Evolutionary conservation across 257 asterid species (phyloP), one percentile per base, ranked within the genome.

Genomic region (Forsythia suspensa): DNA sequence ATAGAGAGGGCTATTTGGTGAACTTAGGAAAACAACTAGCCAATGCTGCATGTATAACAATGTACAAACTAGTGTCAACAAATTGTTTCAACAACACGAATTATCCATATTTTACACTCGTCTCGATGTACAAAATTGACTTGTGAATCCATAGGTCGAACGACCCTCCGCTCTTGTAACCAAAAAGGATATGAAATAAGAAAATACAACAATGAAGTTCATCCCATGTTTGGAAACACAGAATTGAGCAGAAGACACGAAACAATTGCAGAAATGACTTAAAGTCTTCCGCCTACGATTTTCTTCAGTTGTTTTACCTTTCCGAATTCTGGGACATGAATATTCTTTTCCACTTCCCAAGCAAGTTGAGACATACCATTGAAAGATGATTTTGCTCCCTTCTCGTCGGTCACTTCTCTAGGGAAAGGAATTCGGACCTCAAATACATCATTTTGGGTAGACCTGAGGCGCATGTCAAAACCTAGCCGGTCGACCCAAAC

Each of bases 331-430:
- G 90, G 88, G 59, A 57, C 84, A 75, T 80, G 88, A 78, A 80
- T 77, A 81, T 90, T 91, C 90, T 90, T 95, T 79, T 95, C 99
- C 71, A 91, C 96, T 83, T 95, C 97, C 98, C 98, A 93, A 68
- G 99, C 99, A 72, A 90, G 91, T 84, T 95, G 98, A 80, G 97
- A 90, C 98, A 93, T 95, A 37, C 99, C 92, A 66, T 93, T 95
- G 90, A 91, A 95, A 74, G 98, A 90, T 77, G 99, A 95, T 89
- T 95, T 95, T 61, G 97, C 98, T n/a, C 97, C 97, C 83, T 93
- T 93, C 89, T 88, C 98, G 10, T 91, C 97, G 0, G 89, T 78
- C 65, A 95, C 99, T 86, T 95, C 95, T 77, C 97, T 88, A 3
- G 96, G 97, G 84, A 95, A 95, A 80, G 99, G 98, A 80, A 95